Conservation (phyloP, 83 land plant genomes). For the Thuja plicata region DNA sequence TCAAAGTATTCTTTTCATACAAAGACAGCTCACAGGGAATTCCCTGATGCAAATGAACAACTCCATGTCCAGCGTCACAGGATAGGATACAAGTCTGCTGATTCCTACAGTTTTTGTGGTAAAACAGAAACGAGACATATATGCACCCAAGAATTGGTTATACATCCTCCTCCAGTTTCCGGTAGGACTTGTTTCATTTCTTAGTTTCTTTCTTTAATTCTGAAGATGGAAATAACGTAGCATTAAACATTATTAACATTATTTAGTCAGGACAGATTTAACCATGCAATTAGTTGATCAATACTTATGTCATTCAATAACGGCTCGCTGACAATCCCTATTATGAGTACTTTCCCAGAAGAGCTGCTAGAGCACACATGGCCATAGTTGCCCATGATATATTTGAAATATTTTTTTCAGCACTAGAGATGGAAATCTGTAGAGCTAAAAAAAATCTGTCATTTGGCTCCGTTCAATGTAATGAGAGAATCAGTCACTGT, state of each 20-base stretch:
- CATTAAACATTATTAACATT: neutral
- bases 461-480: neutral
- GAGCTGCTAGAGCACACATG: neutral
- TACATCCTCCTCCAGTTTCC: neutral
- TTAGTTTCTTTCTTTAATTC: neutral
- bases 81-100: neutral
- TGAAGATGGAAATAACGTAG: neutral
- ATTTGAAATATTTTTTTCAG: neutral
- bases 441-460: neutral
- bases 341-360: neutral
- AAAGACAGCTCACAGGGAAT: neutral
- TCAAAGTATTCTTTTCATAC: neutral
- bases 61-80: neutral
- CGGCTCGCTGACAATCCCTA: neutral
- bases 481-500: neutral
- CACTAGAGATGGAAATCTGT: neutral
- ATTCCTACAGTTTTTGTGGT: neutral
- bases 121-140: neutral
- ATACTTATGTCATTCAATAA: neutral
- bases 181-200: neutral
- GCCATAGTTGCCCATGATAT: neutral
- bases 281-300: neutral
- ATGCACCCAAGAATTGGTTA: neutral
- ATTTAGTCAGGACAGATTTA: neutral
- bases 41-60: slow-evolving; percentile 2